Conservation (phyloP, 1,284 basidiomycete genomes). For the Sporisorium sorghi region DNA sequence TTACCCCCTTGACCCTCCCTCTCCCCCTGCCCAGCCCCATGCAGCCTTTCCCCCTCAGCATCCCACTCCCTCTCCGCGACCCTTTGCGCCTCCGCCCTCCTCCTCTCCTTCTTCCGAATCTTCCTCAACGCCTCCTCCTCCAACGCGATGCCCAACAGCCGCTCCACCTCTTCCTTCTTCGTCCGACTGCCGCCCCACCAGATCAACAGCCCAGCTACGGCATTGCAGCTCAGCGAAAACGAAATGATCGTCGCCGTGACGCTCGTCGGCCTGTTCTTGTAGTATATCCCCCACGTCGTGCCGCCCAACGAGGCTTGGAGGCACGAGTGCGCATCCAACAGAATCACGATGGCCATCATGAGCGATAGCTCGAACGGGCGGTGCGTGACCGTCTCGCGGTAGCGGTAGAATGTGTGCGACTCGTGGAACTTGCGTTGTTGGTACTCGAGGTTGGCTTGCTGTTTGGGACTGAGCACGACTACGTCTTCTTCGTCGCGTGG, state of each 20-base stretch:
- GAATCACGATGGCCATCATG: conserved; percentile 53
- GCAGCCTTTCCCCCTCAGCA: not conserved
- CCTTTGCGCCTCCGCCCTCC: conserved; percentile 4
- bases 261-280: conserved; percentile 71
- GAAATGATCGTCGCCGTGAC: conserved; percentile 79
- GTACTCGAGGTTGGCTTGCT: conserved; percentile 64
- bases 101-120: conserved; percentile 36
- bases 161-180: conserved; percentile 79
- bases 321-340: conserved; percentile 63
- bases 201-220: conserved; percentile 81
- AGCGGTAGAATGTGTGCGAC: conserved; percentile 79
- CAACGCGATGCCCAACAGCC: conserved; percentile 78
- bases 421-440: conserved; percentile 66
- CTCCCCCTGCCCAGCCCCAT: not conserved
- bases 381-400: conserved; percentile 87
- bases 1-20: not conserved
- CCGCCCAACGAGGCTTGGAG: conserved; percentile 75
- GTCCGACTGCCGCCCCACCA: conserved; percentile 82
- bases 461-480: conserved; percentile 62
- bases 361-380: conserved; percentile 77
- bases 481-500: conserved; percentile 59
- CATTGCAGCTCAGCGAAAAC: conserved; percentile 81
- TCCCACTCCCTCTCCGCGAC: conserved; percentile 9
- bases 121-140: conserved; percentile 68
- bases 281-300: conserved; percentile 81